Evolutionary conservation across 192 early-diverging fungal species (phyloP).

Genomic region (Anaeromyces robustus): DNA sequence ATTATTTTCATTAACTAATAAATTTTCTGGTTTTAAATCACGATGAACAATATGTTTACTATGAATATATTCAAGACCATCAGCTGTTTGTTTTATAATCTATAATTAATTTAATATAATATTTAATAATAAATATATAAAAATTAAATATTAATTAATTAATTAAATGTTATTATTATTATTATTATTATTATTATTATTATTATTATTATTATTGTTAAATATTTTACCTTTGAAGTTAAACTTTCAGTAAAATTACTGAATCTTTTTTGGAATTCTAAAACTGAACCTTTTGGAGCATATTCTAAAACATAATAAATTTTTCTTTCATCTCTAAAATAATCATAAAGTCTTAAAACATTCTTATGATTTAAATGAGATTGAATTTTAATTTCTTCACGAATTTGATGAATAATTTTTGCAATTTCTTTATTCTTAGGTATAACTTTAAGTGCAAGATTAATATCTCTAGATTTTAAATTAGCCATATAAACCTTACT

Average conservation of each 20-base stretch:
- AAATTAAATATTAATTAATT: no score
- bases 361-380: not conserved
- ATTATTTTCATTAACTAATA: not conserved
- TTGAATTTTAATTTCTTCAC: not conserved
- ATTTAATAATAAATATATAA: no score
- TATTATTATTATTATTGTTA: no score
- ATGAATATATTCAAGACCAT: conserved; percentile 75
- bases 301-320: not conserved
- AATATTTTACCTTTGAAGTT: not conserved
- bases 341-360: not conserved
- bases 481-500: not conserved
- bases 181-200: no score
- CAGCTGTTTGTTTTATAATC: conserved; percentile 51
- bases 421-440: not conserved
- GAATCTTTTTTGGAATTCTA: not conserved
- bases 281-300: not conserved
- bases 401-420: not conserved
- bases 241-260: not conserved
- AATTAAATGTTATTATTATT: no score
- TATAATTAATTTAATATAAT: not conserved
- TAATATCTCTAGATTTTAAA: not conserved
- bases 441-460: not conserved
- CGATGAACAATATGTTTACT: conserved; percentile 72
- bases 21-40: conserved; percentile 70
- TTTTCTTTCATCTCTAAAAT: not conserved